Evolutionary conservation across 768 basidiomycete species (phyloP).

Genomic region (Termitomyces sp.): DNA sequence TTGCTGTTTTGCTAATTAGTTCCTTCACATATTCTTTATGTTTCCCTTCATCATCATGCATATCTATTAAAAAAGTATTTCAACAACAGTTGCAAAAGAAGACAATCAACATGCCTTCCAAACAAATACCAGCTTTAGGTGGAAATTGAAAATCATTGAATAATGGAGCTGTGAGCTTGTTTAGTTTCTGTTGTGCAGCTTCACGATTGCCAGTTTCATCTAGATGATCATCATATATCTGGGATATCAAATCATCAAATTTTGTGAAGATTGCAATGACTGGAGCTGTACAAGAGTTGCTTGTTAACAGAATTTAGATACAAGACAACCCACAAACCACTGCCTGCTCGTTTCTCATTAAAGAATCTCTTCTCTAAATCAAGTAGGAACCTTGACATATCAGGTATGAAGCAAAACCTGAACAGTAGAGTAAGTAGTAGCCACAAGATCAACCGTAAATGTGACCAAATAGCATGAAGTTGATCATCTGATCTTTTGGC

Average conservation of each 20-base stretch:
- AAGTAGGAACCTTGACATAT: not conserved
- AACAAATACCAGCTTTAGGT: not conserved
- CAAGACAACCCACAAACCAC: not conserved
- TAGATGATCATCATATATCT: not conserved
- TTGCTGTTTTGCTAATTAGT: not conserved
- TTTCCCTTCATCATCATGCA: not conserved
- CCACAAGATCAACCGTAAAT: not conserved
- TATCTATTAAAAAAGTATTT: not conserved
- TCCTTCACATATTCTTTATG: not conserved
- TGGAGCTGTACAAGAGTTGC: not conserved
- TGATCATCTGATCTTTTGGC: not conserved
- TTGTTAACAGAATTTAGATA: no score
- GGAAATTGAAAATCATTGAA: not conserved
- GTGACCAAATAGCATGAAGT: not conserved
- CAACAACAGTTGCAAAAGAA: not conserved
- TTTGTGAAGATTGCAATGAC: not conserved
- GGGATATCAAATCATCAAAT: not conserved
- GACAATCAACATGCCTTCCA: not conserved
- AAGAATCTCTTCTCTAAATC: not conserved
- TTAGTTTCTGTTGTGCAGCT: not conserved
- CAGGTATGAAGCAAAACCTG: not conserved
- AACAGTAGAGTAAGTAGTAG: not conserved
- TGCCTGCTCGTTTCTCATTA: not conserved
- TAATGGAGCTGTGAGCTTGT: not conserved
- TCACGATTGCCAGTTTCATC: not conserved